Base-by-base conservation (phyloP, 768 basidiomycete genomes). In the Butyriboletus loyo region DNA sequence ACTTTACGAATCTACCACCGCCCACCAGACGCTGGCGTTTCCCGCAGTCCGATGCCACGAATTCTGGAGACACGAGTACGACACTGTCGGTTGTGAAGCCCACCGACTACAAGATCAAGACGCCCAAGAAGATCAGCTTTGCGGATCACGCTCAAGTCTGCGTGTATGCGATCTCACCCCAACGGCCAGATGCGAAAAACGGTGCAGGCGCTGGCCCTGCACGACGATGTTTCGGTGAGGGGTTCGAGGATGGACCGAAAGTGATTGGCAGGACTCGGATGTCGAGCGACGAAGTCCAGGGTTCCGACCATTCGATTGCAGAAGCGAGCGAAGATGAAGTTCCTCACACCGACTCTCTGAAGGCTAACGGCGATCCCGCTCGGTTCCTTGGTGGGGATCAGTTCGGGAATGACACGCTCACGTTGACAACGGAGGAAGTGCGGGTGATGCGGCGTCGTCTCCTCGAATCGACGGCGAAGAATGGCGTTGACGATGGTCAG, bases 71-170 rank as follows among this genome's bases (percentile, higher is more conserved):
- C 7, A 22, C 41, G 1, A 17, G n/a, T 21, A 48, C 15, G 41
- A 22, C 25, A 9, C 25, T 55, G 10, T 56, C 63, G 14, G 35
- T 46, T 24, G 52, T 54, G 35, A 57, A 48, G 44, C 0, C 28
- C 13, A 30, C 52, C 15, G 45, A 55, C 9, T 5, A 53, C 53
- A 58, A 55, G 40, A 34, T 51, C 42, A 66, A 59, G 56, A 55
- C 58, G 8, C 64, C 54, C 15, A 68, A 59, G 43, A 68, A 64
- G 46, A 66, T 64, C 31, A 62, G 50, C 38, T 62, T 66, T 43
- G 59, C 64, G 28, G 27, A 66, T 25, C 62, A 54, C 14, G 66
- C 66, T 27, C 58, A 43, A 10, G 51, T 67, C 41, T 31, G 56
- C 7, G 55, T 66, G 11, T 68, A 61, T 19, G 24, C 3, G 14